Evolutionary conservation across 129 eudicot species (phyloP).

Genomic region (Lactuca saligna): DNA sequence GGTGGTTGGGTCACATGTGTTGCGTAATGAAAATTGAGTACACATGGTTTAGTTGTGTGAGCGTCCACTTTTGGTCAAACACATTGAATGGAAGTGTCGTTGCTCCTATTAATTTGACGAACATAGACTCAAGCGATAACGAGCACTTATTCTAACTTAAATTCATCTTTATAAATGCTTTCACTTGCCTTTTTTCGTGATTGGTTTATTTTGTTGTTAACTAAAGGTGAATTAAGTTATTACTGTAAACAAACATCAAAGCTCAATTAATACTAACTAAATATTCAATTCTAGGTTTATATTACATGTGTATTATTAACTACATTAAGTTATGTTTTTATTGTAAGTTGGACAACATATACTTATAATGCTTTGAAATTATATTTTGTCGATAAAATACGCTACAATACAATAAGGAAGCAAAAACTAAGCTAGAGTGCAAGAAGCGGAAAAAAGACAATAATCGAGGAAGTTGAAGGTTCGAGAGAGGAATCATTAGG

Average conservation of each 20-base stretch:
- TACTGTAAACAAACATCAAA: conserved; percentile 2
- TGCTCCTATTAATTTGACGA: conserved; percentile 20
- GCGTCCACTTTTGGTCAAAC: conserved; percentile 26
- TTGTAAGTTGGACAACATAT: too few species aligned
- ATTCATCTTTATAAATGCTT: conserved; percentile 12
- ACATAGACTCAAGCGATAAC: conserved; percentile 14
- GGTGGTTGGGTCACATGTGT: conserved; percentile 36
- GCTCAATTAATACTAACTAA: conserved; percentile 9
- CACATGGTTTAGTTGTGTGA: conserved; percentile 22
- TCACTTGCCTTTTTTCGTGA: not conserved
- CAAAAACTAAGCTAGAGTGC: too few species aligned
- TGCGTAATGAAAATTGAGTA: conserved; percentile 18
- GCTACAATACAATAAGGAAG: too few species aligned
- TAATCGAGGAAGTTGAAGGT: too few species aligned
- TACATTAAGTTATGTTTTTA: too few species aligned
- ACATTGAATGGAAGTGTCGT: conserved; percentile 26
- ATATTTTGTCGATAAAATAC: too few species aligned
- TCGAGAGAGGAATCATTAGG: too few species aligned
- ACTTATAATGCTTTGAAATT: too few species aligned
- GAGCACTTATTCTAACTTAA: conserved; percentile 5
- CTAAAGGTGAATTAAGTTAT: not conserved
- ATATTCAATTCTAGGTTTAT: conserved; percentile 10
- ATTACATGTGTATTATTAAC: not conserved
- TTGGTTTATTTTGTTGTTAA: conserved; percentile 6
- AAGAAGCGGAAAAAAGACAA: too few species aligned